Base-by-base conservation (phyloP, 2,329 filamentous ascomycete species). In the Talaromyces islandicus region DNA sequence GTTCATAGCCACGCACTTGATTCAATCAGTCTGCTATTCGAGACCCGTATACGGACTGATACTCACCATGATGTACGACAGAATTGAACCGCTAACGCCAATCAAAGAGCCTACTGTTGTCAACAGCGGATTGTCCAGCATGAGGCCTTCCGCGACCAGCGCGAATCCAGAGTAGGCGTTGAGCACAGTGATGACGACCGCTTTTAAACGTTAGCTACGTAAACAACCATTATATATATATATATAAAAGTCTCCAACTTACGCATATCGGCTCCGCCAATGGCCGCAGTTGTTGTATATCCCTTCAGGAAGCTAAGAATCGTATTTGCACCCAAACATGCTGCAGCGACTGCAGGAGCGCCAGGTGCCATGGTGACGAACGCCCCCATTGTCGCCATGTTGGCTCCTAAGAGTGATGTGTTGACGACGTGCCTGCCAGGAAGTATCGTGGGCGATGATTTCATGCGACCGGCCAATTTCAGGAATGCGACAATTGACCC, bases 101-200 rank as follows among this genome's bases (percentile, higher is more conserved):
- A 96, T 96, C 1, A 96, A 80, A 0, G 91, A 90, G 2, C 92
- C 91, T 3, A 96, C 88, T 0, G 89, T 92, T 0, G 91, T 95
- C 0, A 96, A 80, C 0, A 96, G 81, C 0, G 91, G 86, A 61
- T 95, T 96, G 66, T 94, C 87, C 14, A 96, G 80, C 92, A 96
- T 96, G 72, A 96, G 88, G 0, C 92, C 92, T 74, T 96, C 91
- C 0, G 92, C 91, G 0, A 96, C 91, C 2, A 96, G 81, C 0
- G 92, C 92, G 60, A 96, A 96, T 12, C 92, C 92, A 54, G 90
- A 93, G 71, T 96, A 96, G 0, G 91, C 91, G 67, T 96, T 96
- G 21, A 96, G 77, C 0, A 96, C 91, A 0, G 91, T 95, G 64
- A 95, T 95, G 32, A 94, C 90, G 5, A 95, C 91, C 14, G 88